Base-by-base conservation (phyloP, 164 flowering plant genomes). In the Magnolia changhungtana region DNA sequence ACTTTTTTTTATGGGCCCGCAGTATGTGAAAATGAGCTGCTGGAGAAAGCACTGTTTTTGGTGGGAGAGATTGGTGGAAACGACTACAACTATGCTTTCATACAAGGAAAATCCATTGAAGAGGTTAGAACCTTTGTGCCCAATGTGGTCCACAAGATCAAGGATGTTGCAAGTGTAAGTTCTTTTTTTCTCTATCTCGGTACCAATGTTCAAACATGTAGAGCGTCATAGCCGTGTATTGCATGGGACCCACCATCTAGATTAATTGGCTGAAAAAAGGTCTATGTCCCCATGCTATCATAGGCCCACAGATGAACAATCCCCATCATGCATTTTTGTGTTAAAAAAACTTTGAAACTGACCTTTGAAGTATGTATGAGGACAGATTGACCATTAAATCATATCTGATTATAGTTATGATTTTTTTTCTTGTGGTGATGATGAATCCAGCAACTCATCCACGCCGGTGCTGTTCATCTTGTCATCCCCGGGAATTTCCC, bases 1-100 rank as follows among this genome's bases (percentile, higher is more conserved):
- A 37, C 45, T 37, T 37, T 4, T 37, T 37, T 4, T 37, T 37
- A 5, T 37, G 45, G 45, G 45, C 45, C 45, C 45, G 45, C 5
- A 72, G 75, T 58, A 1, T 72, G 66, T 27, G 20, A 18, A 7
- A 29, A 72, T 9, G 24, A 29, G 7, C 27, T 24, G 27, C 67
- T 72, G 14, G 49, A 61, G 45, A 72, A 59, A 9, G 13, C 76
- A 11, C 52, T 74, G 31, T 74, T 74, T 29, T 45, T 74, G 19
- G 69, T 64, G 59, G 76, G 76, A 2, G 76, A 74, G 70, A 74
- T 64, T 20, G 76, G 76, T 7, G 76, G 76, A 1, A 74, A 74
- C 13, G 76, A 73, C 16, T 73, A 63, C 66, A 73, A 73, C 51
- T 27, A 59, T 29, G 67, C 75, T 19, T 73, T 73, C 67, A 29